These are phyloP conservation scores for Phylloboletellus chloephorus DNA, from an alignment of 1,284 basidiomycete species.

Conservation along the genomic window DNA sequence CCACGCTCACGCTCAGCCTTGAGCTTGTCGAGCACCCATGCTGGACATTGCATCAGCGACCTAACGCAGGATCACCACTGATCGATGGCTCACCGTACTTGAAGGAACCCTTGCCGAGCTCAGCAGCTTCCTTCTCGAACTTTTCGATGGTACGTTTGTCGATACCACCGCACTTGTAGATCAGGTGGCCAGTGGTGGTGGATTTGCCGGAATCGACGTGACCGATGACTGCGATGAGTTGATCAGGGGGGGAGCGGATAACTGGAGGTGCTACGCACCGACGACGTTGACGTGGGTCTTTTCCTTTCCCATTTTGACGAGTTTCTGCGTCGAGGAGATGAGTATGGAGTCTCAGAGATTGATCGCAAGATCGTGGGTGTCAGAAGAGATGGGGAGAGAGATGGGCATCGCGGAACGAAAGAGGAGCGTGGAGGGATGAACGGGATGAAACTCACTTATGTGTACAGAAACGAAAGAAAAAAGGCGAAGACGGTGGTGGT, in stretches of 20 bases:
- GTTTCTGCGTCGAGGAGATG: slow-evolving; percentile 37
- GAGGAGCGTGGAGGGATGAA: not conserved
- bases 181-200: slow-evolving; percentile 99
- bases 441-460: slow-evolving; percentile 41
- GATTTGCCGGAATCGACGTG: slow-evolving; percentile 99
- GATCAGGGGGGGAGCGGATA: slow-evolving; percentile 18
- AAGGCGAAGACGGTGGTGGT: slow-evolving; percentile 41
- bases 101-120: slow-evolving; percentile 99
- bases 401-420: slow-evolving; percentile 3
- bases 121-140: slow-evolving; percentile 99
- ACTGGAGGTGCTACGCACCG: slow-evolving; percentile 48
- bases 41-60: slow-evolving; percentile 38
- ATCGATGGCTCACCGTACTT: slow-evolving; percentile 74
- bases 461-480: slow-evolving; percentile 35
- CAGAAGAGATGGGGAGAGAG: slow-evolving; percentile 18
- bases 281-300: slow-evolving; percentile 90
- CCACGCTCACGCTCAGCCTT: slow-evolving; percentile 99
- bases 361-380: slow-evolving; percentile 30
- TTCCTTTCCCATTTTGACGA: slow-evolving; percentile 82
- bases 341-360: slow-evolving; percentile 19
- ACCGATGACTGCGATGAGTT: slow-evolving; percentile 74
- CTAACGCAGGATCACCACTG: slow-evolving; percentile 20
- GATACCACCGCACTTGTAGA: slow-evolving; percentile 99
- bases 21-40: slow-evolving; percentile 99
- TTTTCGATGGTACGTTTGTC: slow-evolving; percentile 99